Evolutionary conservation across 495 filamentous ascomycete genomes (phyloP).

Genomic region (Extremus antarcticus): DNA sequence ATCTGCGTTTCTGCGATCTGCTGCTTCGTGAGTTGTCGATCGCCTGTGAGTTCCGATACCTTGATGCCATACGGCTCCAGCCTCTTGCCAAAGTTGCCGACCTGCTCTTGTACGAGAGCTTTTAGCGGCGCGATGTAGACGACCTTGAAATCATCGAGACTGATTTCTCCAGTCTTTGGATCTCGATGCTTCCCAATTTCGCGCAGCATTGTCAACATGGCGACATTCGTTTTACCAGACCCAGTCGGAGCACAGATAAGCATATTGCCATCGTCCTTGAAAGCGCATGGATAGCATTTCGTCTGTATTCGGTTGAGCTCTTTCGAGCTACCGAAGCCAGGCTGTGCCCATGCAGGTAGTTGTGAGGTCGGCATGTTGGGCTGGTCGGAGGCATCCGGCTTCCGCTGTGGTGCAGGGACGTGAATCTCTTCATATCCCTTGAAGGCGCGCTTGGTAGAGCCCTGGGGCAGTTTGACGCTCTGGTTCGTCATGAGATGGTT

Average conservation of each 20-base stretch:
- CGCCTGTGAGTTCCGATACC: conserved; percentile 89
- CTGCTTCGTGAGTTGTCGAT: conserved; percentile 96
- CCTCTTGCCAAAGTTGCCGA: conserved; percentile 89
- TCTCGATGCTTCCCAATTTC: conserved; percentile 95
- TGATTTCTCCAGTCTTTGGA: conserved; percentile 73
- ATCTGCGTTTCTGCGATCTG: conserved; percentile 97
- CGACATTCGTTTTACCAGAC: conserved; percentile 97
- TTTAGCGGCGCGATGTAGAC: conserved; percentile 92
- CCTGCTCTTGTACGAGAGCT: conserved; percentile 90
- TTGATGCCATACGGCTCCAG: conserved; percentile 84
- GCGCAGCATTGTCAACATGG: conserved; percentile 90
- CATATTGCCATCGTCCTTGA: conserved; percentile 93
- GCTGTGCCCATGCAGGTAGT: conserved; percentile 82
- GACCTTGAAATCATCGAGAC: conserved; percentile 94
- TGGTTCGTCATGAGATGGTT: conserved; percentile 98
- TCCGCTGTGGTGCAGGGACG: conserved; percentile 80
- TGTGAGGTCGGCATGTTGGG: conserved; percentile 70
- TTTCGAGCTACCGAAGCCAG: conserved; percentile 68
- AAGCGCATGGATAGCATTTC: conserved; percentile 80
- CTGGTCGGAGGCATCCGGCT: conserved; percentile 65
- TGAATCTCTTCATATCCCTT: conserved; percentile 99
- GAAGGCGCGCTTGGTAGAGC: conserved; percentile 86
- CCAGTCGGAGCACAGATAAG: conserved; percentile 95
- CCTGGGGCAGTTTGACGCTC: conserved; percentile 87
- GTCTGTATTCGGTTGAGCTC: conserved; percentile 93